These are phyloP conservation scores for Giardia duodenalis DNA, from an alignment of 208 protist species.

Conservation along the genomic window DNA sequence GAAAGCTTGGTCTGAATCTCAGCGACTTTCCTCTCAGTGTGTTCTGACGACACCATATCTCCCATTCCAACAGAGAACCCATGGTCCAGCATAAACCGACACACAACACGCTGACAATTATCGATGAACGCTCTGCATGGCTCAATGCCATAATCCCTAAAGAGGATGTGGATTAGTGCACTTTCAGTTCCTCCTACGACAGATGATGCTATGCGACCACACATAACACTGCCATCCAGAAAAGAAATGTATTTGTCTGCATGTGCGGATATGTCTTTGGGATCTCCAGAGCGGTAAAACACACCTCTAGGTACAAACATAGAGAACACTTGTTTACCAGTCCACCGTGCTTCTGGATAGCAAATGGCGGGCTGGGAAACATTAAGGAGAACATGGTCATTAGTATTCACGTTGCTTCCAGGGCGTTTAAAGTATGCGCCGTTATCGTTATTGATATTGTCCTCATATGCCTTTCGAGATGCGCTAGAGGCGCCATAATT, in stretches of 20 bases:
- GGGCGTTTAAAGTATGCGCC: neutral
- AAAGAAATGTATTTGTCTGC: conserved; percentile 58
- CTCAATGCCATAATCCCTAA: conserved; percentile 82
- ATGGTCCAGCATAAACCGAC: conserved; percentile 80
- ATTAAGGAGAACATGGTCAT: conserved; percentile 20
- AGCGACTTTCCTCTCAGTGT: conserved; percentile 68
- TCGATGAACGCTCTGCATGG: conserved; percentile 62
- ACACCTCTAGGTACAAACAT: neutral
- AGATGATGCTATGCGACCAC: conserved; percentile 61
- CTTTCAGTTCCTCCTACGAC: conserved; percentile 57
- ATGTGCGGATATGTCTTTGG: conserved; percentile 46
- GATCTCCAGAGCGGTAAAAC: neutral
- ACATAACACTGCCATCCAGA: conserved; percentile 67
- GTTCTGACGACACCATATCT: conserved; percentile 83
- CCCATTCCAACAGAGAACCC: conserved; percentile 88
- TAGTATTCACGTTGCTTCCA: neutral
- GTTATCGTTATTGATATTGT: neutral
- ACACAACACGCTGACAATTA: conserved; percentile 79
- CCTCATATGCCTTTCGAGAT: neutral
- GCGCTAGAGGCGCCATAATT: neutral
- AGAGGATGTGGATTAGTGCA: conserved; percentile 75
- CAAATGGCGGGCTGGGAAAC: conserved; percentile 87
- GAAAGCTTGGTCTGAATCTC: conserved; percentile 64
- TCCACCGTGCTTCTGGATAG: conserved; percentile 88
- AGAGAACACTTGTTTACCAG: conserved; percentile 96